These are phyloP conservation scores for Ophidiomyces ophidiicola DNA, from an alignment of 2,329 filamentous ascomycete genomes.

Conservation along the genomic window DNA sequence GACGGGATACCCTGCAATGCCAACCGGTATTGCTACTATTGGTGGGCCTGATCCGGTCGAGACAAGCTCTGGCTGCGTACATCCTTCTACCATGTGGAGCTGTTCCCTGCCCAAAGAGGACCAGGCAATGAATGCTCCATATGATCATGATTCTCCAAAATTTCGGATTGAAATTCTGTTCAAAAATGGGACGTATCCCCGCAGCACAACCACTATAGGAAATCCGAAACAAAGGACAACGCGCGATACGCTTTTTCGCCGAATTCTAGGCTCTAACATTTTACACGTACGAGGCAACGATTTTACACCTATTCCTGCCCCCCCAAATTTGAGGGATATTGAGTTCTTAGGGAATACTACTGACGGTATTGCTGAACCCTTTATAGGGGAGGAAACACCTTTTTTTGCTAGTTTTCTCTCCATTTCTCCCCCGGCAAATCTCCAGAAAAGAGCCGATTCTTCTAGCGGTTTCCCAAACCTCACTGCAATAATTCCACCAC, in stretches of 20 bases:
- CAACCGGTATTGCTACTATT: conserved; percentile 69
- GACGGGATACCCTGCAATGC: conserved; percentile 75
- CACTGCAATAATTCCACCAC: conserved; percentile 49
- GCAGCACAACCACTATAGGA: conserved; percentile 46
- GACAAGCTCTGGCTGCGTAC: conserved; percentile 57
- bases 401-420: conserved; percentile 69
- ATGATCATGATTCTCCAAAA: conserved; percentile 57
- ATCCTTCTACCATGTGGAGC: conserved; percentile 67
- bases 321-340: conserved; percentile 52
- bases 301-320: conserved; percentile 36
- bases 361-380: conserved; percentile 56
- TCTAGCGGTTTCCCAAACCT: conserved; percentile 33
- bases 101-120: conserved; percentile 72
- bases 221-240: conserved; percentile 15
- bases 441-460: conserved; percentile 5
- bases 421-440: conserved; percentile 21
- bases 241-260: too few relatives aligned
- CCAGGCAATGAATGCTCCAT: conserved; percentile 51
- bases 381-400: conserved; percentile 74
- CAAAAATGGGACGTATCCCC: conserved; percentile 44
- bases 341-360: conserved; percentile 76
- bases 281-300: conserved; percentile 18
- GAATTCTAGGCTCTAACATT: neutral
- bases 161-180: conserved; percentile 65
- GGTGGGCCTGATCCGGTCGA: conserved; percentile 56